These are phyloP conservation scores for Rhodotorula sp. DNA, from an alignment of 1,284 basidiomycete genomes.

Conservation along the genomic window DNA sequence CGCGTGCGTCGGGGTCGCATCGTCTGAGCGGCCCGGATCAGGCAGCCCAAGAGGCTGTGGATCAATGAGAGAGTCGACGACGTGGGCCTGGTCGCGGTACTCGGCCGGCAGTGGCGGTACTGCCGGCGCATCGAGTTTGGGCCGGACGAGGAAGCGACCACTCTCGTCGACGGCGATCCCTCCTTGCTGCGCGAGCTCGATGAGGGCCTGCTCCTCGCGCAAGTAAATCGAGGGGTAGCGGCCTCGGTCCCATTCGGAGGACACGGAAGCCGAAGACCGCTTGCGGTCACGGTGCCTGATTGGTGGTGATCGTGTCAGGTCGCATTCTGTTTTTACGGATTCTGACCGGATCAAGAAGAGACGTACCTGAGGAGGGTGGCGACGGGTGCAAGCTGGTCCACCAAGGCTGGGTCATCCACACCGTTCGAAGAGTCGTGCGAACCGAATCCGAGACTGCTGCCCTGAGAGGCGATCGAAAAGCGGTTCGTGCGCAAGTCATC, in stretches of 20 bases:
- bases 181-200: conserved; percentile 28
- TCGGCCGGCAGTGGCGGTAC: conserved; percentile 13
- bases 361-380: conserved; percentile 17
- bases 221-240: conserved; percentile 33
- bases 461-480: conserved; percentile 16
- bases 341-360: too few species aligned
- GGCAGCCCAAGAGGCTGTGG: too few species aligned
- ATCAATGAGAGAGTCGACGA: too few species aligned
- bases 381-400: conserved; percentile 50
- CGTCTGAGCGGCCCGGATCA: too few species aligned
- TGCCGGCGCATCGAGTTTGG: conserved; percentile 5
- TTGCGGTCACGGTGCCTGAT: conserved; percentile 27
- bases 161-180: conserved; percentile 27
- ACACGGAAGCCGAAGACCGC: conserved; percentile 9
- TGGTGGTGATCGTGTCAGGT: background rate
- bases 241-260: conserved; percentile 10
- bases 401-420: conserved; percentile 49
- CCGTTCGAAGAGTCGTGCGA: conserved; percentile 52
- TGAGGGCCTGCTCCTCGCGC: conserved; percentile 31
- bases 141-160: conserved; percentile 31
- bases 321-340: background rate
- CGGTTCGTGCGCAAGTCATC: conserved; percentile 30
- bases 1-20: background rate
- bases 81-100: conserved; percentile 5
- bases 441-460: conserved; percentile 18